Evolutionary conservation across 208 protist species (phyloP).

Genomic region (Crithidia sp.): DNA sequence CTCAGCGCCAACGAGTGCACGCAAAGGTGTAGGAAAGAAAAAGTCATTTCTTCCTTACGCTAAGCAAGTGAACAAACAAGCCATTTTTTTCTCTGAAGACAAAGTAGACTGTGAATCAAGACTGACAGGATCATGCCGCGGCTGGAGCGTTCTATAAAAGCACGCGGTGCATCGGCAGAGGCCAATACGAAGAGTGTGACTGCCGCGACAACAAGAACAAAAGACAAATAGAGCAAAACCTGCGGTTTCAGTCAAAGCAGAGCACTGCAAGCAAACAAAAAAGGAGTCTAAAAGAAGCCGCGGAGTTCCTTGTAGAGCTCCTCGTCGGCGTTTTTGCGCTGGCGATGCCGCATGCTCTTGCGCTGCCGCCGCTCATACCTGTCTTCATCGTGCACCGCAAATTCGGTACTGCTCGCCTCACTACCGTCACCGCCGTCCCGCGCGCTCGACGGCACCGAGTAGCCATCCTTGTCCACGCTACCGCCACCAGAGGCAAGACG

Average conservation of each 20-base stretch:
- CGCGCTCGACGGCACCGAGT: not conserved
- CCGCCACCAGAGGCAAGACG: not conserved
- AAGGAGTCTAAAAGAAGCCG: not conserved
- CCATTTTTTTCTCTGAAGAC: no score
- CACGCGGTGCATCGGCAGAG: no score
- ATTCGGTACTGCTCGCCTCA: not conserved
- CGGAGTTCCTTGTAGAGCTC: conserved; percentile 37
- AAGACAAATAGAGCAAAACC: not conserved
- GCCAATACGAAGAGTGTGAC: no score
- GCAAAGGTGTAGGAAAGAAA: no score
- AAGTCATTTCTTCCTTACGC: no score
- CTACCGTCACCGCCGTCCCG: not conserved
- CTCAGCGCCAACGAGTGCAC: no score
- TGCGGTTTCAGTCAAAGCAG: no score
- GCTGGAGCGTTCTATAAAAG: no score
- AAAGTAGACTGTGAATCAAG: no score
- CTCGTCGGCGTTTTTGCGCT: conserved; percentile 21
- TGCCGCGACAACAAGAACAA: not conserved
- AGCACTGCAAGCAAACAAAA: not conserved
- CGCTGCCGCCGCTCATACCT: not conserved
- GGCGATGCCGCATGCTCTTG: conserved; percentile 1
- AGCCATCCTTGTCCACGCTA: conserved; percentile 33
- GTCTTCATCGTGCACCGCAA: not conserved
- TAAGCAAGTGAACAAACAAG: no score
- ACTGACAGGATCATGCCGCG: no score